Evolutionary conservation across 176 grass and related monocot genomes (phyloP), one percentile per base, ranked within the genome.

Genomic region (Avena insularis): DNA sequence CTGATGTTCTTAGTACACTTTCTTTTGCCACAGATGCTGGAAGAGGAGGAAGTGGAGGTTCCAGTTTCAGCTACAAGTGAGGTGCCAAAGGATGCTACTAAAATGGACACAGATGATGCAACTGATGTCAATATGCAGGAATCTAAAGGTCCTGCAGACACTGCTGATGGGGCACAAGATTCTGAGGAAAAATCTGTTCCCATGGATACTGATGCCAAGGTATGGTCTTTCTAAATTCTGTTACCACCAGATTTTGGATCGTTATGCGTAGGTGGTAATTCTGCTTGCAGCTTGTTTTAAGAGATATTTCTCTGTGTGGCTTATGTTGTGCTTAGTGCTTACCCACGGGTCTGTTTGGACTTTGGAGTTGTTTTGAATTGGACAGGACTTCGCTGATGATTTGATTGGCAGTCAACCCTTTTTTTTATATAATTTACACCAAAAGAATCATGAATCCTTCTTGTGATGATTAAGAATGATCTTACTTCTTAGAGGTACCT

Each of bases 21-120:
- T 68, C 3, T 86, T 87, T 38, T 68, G 21, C 31, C 65, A 46
- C 59, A 98, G 97, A 95, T 98, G 88, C 74, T 98, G 77, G 97
- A 98, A 87, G 96, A 97, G 61, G 92, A 96, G 80, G 92, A 91
- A 49, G 71, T 94, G 77, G 94, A 96, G 67, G 90, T 94, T 91
- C 91, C 84, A 9, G 90, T 94, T 9, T 90, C 90, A 69, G 23
- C 76, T 80, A 15, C 78, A 15, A 81, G 82, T 53, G 92, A 94
- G 21, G 77, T 6, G 80, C 49, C 59, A 54, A 95, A 91, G 53
- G 93, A 95, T 33, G 47, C 78, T 71, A 47, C 70, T 33, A 93
- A 94, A 53, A 98, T 94, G 97, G 94, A 98, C 6, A 91, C 85
- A 68, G 90, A 98, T 81, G 86, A 95, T 89, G 91, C 49, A 55